phyloP scores from a whole-genome alignment of 768 basidiomycete genomes.

The Pleurotus tuoliensis region DNA sequence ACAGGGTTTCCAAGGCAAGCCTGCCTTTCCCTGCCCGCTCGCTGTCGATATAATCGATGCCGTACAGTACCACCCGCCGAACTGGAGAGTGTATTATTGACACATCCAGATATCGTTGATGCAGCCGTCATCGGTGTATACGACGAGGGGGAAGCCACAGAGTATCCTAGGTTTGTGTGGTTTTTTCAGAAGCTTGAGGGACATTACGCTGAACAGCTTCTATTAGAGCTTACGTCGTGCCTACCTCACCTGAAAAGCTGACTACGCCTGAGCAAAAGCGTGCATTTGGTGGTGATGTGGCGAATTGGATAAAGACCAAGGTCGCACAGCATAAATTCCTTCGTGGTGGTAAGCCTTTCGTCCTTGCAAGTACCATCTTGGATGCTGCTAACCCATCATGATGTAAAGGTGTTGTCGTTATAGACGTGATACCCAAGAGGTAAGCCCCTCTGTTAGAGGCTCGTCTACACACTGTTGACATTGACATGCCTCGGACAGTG shows the following conservation, averaged over 20 bases:
- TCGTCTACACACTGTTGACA: background rate
- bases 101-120: slow-evolving; percentile 75
- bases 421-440: slow-evolving; percentile 71
- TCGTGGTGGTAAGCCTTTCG: slow-evolving; percentile 51
- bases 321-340: slow-evolving; percentile 76
- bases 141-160: slow-evolving; percentile 65
- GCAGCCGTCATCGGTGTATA: slow-evolving; percentile 78
- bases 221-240: slow-evolving; percentile 61
- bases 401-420: slow-evolving; percentile 55
- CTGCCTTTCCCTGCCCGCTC: background rate
- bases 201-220: too few relatives aligned
- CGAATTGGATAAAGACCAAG: slow-evolving; percentile 61
- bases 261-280: slow-evolving; percentile 31
- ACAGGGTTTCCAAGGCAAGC: slow-evolving; percentile 72
- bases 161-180: slow-evolving; percentile 62
- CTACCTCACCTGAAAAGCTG: slow-evolving; percentile 33
- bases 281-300: slow-evolving; percentile 48
- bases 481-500: slow-evolving; percentile 34
- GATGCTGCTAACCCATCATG: slow-evolving; percentile 10
- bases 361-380: background rate
- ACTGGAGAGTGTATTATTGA: slow-evolving; percentile 71
- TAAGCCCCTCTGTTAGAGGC: slow-evolving; percentile 18
- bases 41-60: too few relatives aligned
- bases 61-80: slow-evolving; percentile 78
- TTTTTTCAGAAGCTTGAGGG: too few relatives aligned